phyloP scores from a whole-genome alignment of 1,284 basidiomycete genomes.

The Termitomyces sp. region DNA sequence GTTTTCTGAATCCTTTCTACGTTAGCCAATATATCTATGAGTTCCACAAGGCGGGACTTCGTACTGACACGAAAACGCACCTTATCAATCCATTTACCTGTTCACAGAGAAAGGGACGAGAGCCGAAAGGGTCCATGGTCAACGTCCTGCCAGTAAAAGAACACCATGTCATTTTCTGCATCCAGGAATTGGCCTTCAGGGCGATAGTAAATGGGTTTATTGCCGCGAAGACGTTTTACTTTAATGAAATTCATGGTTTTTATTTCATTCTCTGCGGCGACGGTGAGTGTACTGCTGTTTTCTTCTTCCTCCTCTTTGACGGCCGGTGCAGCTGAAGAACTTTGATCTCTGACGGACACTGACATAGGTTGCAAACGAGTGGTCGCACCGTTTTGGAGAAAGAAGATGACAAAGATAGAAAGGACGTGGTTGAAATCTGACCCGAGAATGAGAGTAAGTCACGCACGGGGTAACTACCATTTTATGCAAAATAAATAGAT shows the following conservation, averaged over 20 bases:
- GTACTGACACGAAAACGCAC: neutral
- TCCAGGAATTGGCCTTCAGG: conserved; percentile 3
- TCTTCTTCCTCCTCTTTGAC: neutral
- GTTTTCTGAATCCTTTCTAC: conserved; percentile 1
- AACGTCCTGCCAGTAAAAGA: neutral
- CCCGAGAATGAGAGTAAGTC: too few species aligned
- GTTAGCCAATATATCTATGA: neutral
- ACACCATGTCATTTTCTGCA: neutral
- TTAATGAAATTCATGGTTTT: neutral
- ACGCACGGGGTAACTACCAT: too few species aligned
- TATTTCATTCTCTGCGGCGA: neutral
- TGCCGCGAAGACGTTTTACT: neutral
- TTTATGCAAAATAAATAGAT: too few species aligned
- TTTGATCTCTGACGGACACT: neutral
- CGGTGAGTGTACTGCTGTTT: neutral
- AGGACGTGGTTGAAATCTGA: too few species aligned
- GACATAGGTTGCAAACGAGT: neutral
- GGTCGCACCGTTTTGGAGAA: neutral
- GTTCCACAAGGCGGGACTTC: neutral
- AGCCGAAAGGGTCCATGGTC: neutral
- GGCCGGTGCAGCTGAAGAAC: neutral
- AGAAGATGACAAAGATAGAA: neutral
- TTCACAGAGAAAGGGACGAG: neutral
- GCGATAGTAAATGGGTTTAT: neutral
- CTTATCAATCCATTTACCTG: neutral